A percentile compares a stretch with the other conserved stretches of the same genome.
phyloP scores from a whole-genome alignment of 306 rosid species.

The Vigna angularis region DNA sequence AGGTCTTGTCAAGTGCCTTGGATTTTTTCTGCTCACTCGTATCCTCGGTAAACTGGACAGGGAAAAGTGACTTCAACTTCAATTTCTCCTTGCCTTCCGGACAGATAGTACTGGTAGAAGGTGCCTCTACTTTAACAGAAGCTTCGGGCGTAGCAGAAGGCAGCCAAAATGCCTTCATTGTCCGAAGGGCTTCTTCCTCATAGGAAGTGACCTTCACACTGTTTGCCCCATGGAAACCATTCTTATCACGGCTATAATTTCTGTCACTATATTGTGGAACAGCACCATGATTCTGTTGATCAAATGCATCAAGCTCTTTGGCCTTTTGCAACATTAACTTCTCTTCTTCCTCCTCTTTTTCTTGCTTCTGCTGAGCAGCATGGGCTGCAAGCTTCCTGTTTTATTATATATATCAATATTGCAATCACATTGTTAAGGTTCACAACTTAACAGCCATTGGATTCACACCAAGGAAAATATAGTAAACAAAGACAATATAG shows the following conservation, averaged over 20 bases:
- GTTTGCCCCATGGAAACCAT: slow-evolving; percentile 95
- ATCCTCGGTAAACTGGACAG: slow-evolving; percentile 83
- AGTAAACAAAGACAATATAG: background rate
- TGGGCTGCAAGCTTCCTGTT: slow-evolving; percentile 88
- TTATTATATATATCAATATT: slow-evolving; percentile 24
- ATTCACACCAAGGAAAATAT: background rate
- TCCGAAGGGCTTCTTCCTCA: slow-evolving; percentile 97
- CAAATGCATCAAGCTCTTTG: slow-evolving; percentile 94
- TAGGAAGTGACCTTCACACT: slow-evolving; percentile 98
- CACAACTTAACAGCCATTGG: slow-evolving; percentile 12
- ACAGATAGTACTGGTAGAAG: slow-evolving; percentile 74
- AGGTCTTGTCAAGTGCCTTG: slow-evolving; percentile 64
- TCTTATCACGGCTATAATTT: slow-evolving; percentile 74
- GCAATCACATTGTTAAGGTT: slow-evolving; percentile 15
- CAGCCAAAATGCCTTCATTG: slow-evolving; percentile 99
- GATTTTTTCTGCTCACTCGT: slow-evolving; percentile 67
- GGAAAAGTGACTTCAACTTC: slow-evolving; percentile 85
- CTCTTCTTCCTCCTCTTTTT: slow-evolving; percentile 87
- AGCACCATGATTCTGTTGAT: slow-evolving; percentile 98
- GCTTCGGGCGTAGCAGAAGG: slow-evolving; percentile 97
- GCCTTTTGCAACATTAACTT: slow-evolving; percentile 76
- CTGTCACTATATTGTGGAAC: slow-evolving; percentile 85
- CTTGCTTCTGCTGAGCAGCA: slow-evolving; percentile 85
- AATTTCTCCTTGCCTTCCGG: slow-evolving; percentile 94
- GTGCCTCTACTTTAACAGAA: slow-evolving; percentile 78